These are phyloP conservation scores for Niebla homalea DNA, from an alignment of 495 filamentous ascomycete species.

Conservation along the genomic window DNA sequence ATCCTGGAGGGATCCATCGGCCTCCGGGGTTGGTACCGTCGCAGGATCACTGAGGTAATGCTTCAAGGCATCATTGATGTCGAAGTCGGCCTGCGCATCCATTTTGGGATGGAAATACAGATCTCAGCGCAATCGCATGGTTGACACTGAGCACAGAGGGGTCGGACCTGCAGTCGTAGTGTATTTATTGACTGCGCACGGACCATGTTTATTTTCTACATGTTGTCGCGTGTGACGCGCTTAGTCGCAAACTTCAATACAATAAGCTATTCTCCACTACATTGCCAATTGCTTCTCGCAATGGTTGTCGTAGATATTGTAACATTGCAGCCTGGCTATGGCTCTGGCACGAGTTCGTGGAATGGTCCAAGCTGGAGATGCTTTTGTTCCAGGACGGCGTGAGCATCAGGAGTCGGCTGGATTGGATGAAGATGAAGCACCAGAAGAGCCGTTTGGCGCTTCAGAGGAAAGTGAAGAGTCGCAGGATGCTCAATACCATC, in stretches of 20 bases:
- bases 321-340: too few relatives aligned
- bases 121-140: neutral
- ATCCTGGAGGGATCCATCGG: constrained; percentile 69
- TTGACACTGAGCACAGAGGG: too few relatives aligned
- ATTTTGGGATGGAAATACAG: constrained; percentile 32
- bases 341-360: too few relatives aligned
- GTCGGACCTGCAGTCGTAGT: neutral
- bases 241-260: neutral
- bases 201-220: constrained; percentile 17
- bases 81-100: constrained; percentile 68
- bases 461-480: constrained; percentile 27
- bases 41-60: constrained; percentile 86
- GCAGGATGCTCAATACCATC: constrained; percentile 45
- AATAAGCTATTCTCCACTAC: too few relatives aligned
- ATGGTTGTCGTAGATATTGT: too few relatives aligned
- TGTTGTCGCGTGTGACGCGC: constrained; percentile 10
- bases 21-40: constrained; percentile 72
- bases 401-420: too few relatives aligned
- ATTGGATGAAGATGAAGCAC: too few relatives aligned
- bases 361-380: too few relatives aligned
- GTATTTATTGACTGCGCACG: constrained; percentile 12
- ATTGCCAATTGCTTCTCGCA: too few relatives aligned
- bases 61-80: constrained; percentile 92
- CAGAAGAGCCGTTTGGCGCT: constrained; percentile 12
- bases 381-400: too few relatives aligned